These are phyloP conservation scores for Amorphotheca resinae DNA, from an alignment of 495 filamentous ascomycete genomes.

Conservation along the genomic window DNA sequence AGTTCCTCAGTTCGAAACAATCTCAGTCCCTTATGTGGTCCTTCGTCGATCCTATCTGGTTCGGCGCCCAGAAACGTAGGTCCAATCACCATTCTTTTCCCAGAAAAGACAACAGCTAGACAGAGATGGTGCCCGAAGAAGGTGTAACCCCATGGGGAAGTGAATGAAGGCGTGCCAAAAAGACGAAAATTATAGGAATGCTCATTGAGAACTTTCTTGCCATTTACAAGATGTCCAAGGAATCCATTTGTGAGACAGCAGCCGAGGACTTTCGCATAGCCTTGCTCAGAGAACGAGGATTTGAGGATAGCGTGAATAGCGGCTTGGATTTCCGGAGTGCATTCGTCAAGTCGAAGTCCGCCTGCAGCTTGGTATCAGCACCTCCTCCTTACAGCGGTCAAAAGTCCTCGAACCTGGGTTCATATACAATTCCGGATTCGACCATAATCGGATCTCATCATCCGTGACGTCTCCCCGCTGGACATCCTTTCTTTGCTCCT, in stretches of 20 bases:
- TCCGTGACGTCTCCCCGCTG: conserved; percentile 15
- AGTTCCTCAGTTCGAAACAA: conserved; percentile 55
- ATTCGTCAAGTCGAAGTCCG: conserved; percentile 20
- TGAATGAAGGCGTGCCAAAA: conserved; percentile 33
- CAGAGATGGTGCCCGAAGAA: conserved; percentile 73
- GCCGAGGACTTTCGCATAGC: conserved; percentile 54
- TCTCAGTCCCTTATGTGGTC: conserved; percentile 43
- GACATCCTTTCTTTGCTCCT: conserved; percentile 13
- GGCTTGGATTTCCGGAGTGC: conserved; percentile 7
- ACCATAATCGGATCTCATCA: conserved; percentile 21
- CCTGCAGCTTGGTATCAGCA: too few relatives aligned
- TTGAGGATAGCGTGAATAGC: conserved; percentile 20
- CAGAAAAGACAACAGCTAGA: conserved; percentile 51
- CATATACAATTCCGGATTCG: conserved; percentile 21
- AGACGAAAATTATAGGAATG: conserved; percentile 57
- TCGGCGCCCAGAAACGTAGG: conserved; percentile 71
- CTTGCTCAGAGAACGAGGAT: conserved; percentile 48
- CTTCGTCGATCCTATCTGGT: conserved; percentile 58
- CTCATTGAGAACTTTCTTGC: conserved; percentile 53
- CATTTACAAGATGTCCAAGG: conserved; percentile 53
- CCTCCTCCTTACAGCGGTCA: background rate
- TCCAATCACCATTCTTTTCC: conserved; percentile 45
- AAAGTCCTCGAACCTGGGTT: conserved; percentile 13
- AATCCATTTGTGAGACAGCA: conserved; percentile 72
- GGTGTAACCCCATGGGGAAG: conserved; percentile 53